phyloP scores from a whole-genome alignment of 305 asterid species.

The Withania somnifera region DNA sequence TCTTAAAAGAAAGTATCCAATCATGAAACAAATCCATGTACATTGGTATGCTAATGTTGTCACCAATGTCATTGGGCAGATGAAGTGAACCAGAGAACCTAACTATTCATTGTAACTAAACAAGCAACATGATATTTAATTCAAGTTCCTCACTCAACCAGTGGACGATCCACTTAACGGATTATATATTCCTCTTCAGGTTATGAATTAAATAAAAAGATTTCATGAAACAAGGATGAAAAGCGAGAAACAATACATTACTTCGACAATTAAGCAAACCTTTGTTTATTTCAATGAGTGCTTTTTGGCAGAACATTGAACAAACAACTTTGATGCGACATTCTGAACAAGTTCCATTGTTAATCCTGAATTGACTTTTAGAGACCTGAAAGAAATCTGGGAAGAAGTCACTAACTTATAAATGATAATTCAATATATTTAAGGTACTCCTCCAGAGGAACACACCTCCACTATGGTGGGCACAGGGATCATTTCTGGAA shows the following conservation, averaged over 20 bases:
- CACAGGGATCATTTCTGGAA: constrained; percentile 58
- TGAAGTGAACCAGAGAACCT: not conserved
- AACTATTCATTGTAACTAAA: not conserved
- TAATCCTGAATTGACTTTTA: constrained; percentile 80
- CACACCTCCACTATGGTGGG: constrained; percentile 92
- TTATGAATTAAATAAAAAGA: not conserved
- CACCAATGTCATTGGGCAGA: not conserved
- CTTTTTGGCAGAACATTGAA: constrained; percentile 98
- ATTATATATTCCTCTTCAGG: not conserved
- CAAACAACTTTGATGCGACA: constrained; percentile 85
- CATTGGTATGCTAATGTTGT: not conserved
- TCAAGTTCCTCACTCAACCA: not conserved
- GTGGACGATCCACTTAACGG: not conserved
- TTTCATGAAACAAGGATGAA: not conserved
- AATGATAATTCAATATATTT: not conserved
- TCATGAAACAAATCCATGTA: not conserved
- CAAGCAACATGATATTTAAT: not conserved
- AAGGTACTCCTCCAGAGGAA: not conserved
- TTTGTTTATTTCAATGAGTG: constrained; percentile 84
- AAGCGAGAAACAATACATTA: constrained; percentile 16
- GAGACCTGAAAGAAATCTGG: constrained; percentile 52
- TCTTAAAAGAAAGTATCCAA: not conserved
- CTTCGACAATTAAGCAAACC: constrained; percentile 95
- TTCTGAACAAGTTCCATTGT: constrained; percentile 85
- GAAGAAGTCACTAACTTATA: not conserved